Evolutionary conservation across 2,329 filamentous ascomycete genomes (phyloP), one percentile per base, ranked within the genome.

Genomic region (Fonsecaea nubica): DNA sequence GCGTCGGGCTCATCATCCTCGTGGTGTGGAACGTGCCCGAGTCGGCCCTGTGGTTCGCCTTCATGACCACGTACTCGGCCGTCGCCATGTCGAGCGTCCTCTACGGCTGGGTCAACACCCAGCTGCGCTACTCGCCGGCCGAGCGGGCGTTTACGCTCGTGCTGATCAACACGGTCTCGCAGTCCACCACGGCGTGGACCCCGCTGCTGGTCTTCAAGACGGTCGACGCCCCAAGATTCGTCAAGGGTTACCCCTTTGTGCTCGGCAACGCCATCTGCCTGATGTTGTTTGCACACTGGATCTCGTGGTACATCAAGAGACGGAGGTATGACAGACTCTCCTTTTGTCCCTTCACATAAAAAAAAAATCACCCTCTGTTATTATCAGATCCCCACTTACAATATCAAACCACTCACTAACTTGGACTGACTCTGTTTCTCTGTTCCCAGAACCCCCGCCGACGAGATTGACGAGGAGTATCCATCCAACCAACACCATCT

Each of bases 171-270:
- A 77, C 80, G 0, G 75, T 87, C n/a, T 79, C 84, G 0, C 84
- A 86, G 72, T 85, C 81, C 0, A 84, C 83, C 0, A 87, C 83
- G 0, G 84, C 83, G 0, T 88, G 85, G 85, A 86, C 83, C 2
- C 82, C 81, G 3, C 70, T 87, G 1, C 72, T 87, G 12, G 80
- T 82, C 0, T 88, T 85, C 69, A 79, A 79, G 67, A 82, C 81
- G 0, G 76, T 79, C 2, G 80, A 82, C 68, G 80, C 74, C 1
- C 80, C 80, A 0, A 71, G 78, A 0, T 83, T 81, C 66, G 73
- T 71, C 0, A 81, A 82, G 62, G 80, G 81, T 0, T 81, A 80
- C 71, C 72, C 80, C 0, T 83, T 81, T 65, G 76, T 78, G 4
- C 72, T 80, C 32, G 79, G 71, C 0, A 79, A 77, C 66, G 75